Evolutionary conservation across 1,139 yeast species (phyloP).

Genomic region (Yamadazyma atlantica): DNA sequence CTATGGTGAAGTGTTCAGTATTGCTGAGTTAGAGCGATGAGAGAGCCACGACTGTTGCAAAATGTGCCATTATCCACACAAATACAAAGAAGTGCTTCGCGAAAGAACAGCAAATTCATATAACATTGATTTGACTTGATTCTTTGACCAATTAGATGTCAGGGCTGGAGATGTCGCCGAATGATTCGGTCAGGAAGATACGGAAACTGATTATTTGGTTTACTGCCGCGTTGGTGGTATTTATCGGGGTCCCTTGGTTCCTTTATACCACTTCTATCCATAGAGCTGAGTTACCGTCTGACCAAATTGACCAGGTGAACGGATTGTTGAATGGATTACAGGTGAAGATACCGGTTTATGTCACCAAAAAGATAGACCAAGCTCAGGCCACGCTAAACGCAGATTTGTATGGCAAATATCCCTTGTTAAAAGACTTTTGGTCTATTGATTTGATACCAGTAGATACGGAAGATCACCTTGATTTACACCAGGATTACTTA

Average conservation of each 20-base stretch:
- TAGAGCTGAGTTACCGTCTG: constrained; percentile 70
- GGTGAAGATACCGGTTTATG: constrained; percentile 57
- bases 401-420: constrained; percentile 21
- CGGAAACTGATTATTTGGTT: constrained; percentile 10
- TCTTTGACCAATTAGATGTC: too few relatives aligned
- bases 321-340: constrained; percentile 33
- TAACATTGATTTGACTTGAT: too few relatives aligned
- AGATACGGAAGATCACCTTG: constrained; percentile 8
- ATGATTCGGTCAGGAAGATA: constrained; percentile 1
- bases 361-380: constrained; percentile 28
- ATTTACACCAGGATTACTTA: constrained; percentile 18
- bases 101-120: too few relatives aligned
- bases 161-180: too few relatives aligned
- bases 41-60: neutral
- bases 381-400: constrained; percentile 34
- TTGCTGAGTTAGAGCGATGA: neutral
- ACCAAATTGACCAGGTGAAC: constrained; percentile 46
- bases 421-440: constrained; percentile 27
- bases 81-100: too few relatives aligned
- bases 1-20: too few relatives aligned
- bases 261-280: constrained; percentile 66
- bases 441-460: constrained; percentile 22
- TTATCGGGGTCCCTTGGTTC: constrained; percentile 74
- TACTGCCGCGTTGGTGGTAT: constrained; percentile 33
- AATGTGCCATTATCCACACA: neutral